phyloP scores from a whole-genome alignment of 1,284 basidiomycete genomes.

The Ceratobasidium sp. region DNA sequence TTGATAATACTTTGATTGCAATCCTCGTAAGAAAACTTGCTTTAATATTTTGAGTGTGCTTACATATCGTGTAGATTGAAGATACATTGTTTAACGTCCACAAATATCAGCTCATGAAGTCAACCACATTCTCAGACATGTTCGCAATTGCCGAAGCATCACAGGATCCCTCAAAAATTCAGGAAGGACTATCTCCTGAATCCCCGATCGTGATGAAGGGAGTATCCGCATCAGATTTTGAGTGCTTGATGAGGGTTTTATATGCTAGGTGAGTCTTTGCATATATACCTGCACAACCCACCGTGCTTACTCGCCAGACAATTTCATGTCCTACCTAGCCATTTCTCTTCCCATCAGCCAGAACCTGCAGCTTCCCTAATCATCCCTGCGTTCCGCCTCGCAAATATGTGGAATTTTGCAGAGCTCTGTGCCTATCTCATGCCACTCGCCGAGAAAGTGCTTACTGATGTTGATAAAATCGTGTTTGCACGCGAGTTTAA shows the following conservation, averaged over 20 bases:
- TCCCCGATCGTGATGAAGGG: slow-evolving; percentile 9
- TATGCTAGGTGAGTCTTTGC: slow-evolving; percentile 16
- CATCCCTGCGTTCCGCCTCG: slow-evolving; percentile 35
- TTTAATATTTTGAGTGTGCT: neutral
- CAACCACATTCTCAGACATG: slow-evolving; percentile 21
- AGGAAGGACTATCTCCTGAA: slow-evolving; percentile 3
- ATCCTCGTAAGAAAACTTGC: neutral
- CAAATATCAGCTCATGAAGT: slow-evolving; percentile 22
- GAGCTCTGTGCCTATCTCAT: slow-evolving; percentile 15
- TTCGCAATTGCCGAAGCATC: neutral
- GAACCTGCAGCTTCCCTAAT: neutral
- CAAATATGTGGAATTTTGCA: slow-evolving; percentile 39
- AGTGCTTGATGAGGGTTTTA: neutral
- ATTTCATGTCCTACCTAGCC: neutral
- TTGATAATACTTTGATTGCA: slow-evolving; percentile 24
- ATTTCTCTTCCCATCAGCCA: slow-evolving; percentile 17
- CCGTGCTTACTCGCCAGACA: neutral
- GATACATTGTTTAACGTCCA: slow-evolving; percentile 22
- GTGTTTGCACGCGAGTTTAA: slow-evolving; percentile 31
- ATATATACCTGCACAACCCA: too few species aligned
- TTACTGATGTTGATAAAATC: slow-evolving; percentile 24
- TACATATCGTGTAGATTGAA: neutral
- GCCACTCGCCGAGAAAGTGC: slow-evolving; percentile 6
- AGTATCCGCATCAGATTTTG: slow-evolving; percentile 8
- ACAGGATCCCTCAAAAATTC: neutral